Evolutionary conservation across 306 rosid genomes (phyloP).

Genomic region (Styphnolobium japonicum): DNA sequence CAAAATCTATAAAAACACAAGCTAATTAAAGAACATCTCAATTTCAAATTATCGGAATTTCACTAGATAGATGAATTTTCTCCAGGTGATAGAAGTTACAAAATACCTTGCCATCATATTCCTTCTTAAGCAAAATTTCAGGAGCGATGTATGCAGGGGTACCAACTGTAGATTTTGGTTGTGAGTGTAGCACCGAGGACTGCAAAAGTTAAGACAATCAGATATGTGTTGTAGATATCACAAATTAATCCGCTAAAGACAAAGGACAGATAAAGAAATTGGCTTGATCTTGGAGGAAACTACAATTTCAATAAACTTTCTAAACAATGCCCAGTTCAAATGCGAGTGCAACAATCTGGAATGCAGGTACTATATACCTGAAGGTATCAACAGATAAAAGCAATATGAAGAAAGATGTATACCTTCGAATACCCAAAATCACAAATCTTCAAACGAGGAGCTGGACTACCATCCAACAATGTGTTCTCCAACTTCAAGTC

Average conservation of each 20-base stretch:
- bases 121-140: constrained; percentile 89
- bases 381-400: not conserved
- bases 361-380: not conserved
- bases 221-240: constrained; percentile 27
- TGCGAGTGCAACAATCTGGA: not conserved
- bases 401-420: not conserved
- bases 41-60: not conserved
- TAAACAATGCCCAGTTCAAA: not conserved
- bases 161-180: constrained; percentile 97
- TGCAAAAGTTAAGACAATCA: constrained; percentile 35
- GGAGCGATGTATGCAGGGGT: constrained; percentile 99
- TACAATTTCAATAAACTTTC: not conserved
- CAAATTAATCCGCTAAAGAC: not conserved
- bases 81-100: not conserved
- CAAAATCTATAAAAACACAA: not conserved
- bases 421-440: constrained; percentile 98
- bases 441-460: constrained; percentile 93
- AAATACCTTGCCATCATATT: constrained; percentile 94
- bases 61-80: not conserved
- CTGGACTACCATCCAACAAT: constrained; percentile 89
- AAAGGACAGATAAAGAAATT: not conserved
- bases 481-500: constrained; percentile 94
- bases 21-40: not conserved
- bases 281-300: not conserved
- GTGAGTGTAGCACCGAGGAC: constrained; percentile 94